Conservation (phyloP, 306 rosid genomes). For the Cicer judaicum region DNA sequence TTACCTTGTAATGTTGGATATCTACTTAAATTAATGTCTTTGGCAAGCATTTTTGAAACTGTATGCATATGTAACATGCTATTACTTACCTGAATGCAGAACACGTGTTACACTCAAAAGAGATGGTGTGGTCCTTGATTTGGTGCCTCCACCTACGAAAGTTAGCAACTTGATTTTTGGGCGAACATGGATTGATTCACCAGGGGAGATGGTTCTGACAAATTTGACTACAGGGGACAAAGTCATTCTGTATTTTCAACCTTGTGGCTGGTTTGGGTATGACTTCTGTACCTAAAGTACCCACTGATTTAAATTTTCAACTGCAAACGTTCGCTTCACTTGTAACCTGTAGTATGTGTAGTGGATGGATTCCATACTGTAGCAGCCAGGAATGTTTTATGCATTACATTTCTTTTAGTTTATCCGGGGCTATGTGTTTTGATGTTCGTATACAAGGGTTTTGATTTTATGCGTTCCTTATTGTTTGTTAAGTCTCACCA, state of each 20-base stretch:
- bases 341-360: conserved; percentile 6
- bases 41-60: conserved; percentile 20
- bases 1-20: conserved; percentile 11
- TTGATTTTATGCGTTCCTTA: not conserved
- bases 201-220: conserved; percentile 84
- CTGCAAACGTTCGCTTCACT: conserved; percentile 23
- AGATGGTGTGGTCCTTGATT: conserved; percentile 77
- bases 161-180: conserved; percentile 89
- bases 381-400: not conserved
- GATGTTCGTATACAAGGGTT: not conserved
- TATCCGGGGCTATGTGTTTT: not conserved
- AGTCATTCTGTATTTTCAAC: conserved; percentile 89
- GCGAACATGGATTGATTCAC: conserved; percentile 88
- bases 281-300: conserved; percentile 39
- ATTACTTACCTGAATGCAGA: conserved; percentile 54
- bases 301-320: conserved; percentile 4
- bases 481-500: no score
- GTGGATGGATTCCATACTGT: conserved; percentile 5
- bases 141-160: conserved; percentile 92
- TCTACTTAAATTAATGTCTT: conserved; percentile 5
- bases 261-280: conserved; percentile 95
- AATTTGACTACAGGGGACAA: conserved; percentile 83
- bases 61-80: conserved; percentile 26
- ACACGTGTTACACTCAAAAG: conserved; percentile 84
- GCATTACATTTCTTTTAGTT: not conserved